phyloP scores from a whole-genome alignment of 495 filamentous ascomycete species.

The Lophiostoma macrostomum region DNA sequence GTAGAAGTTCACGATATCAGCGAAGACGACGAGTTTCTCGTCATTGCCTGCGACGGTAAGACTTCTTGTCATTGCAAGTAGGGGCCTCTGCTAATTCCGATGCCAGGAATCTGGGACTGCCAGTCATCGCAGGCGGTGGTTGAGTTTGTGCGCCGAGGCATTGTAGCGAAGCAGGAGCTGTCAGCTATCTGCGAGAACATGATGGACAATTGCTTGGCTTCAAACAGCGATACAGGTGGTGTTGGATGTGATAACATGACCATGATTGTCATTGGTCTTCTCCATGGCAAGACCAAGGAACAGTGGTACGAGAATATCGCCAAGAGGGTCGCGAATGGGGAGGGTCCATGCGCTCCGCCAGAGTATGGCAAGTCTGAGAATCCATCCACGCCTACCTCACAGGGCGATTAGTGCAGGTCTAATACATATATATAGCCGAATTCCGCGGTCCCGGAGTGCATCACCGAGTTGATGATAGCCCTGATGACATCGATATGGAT shows the following conservation, averaged over 20 bases:
- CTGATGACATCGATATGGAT: conserved; percentile 88
- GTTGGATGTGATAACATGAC: conserved; percentile 99
- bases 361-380: conserved; percentile 91
- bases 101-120: conserved; percentile 95
- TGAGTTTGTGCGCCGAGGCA: conserved; percentile 93
- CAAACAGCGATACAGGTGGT: conserved; percentile 94
- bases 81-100: conserved; percentile 35
- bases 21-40: conserved; percentile 94
- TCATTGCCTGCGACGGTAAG: conserved; percentile 95
- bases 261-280: conserved; percentile 85
- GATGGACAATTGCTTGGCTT: conserved; percentile 99
- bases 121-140: conserved; percentile 96
- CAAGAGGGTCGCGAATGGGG: conserved; percentile 90
- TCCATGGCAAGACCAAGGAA: conserved; percentile 87
- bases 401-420: conserved; percentile 33
- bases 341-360: conserved; percentile 96
- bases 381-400: conserved; percentile 31
- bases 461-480: conserved; percentile 87
- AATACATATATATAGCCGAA: conserved; percentile 63
- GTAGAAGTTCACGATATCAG: conserved; percentile 83
- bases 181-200: conserved; percentile 97
- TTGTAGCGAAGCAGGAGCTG: conserved; percentile 90
- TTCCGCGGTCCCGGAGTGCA: conserved; percentile 90
- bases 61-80: conserved; percentile 12
- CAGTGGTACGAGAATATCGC: conserved; percentile 97